Evolutionary conservation across 305 asterid genomes (phyloP).

Genomic region (Stenogyne calaminthoides): DNA sequence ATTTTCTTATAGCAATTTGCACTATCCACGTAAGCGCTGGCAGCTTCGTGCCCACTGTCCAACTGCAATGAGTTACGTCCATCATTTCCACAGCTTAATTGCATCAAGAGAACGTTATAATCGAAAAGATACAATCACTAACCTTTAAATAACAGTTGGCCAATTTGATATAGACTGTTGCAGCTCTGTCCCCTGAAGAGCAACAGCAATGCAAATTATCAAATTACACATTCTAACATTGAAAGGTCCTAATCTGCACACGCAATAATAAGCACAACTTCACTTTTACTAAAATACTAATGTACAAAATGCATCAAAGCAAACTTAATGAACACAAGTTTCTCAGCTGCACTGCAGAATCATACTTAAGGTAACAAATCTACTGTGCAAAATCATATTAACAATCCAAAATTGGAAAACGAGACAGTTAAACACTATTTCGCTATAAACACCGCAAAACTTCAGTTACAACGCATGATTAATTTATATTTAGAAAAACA

Average conservation of each 20-base stretch:
- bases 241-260: neutral
- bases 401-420: constrained; percentile 1
- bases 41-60: constrained; percentile 49
- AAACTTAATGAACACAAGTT: neutral
- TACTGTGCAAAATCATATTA: neutral
- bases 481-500: neutral
- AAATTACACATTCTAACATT: neutral
- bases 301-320: neutral
- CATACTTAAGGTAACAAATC: constrained; percentile 16
- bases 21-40: constrained; percentile 46
- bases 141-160: constrained; percentile 45
- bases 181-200: constrained; percentile 50
- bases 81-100: constrained; percentile 18
- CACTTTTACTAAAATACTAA: neutral
- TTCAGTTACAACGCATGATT: constrained; percentile 1
- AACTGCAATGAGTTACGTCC: constrained; percentile 29
- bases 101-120: constrained; percentile 1
- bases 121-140: neutral
- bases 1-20: constrained; percentile 51
- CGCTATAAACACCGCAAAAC: neutral
- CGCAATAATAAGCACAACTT: neutral
- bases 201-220: constrained; percentile 2
- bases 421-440: neutral
- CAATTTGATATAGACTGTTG: constrained; percentile 41
- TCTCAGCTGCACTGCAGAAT: neutral